These are phyloP conservation scores for Daldinia concentrica DNA, from an alignment of 495 filamentous ascomycete genomes.

Conservation along the genomic window DNA sequence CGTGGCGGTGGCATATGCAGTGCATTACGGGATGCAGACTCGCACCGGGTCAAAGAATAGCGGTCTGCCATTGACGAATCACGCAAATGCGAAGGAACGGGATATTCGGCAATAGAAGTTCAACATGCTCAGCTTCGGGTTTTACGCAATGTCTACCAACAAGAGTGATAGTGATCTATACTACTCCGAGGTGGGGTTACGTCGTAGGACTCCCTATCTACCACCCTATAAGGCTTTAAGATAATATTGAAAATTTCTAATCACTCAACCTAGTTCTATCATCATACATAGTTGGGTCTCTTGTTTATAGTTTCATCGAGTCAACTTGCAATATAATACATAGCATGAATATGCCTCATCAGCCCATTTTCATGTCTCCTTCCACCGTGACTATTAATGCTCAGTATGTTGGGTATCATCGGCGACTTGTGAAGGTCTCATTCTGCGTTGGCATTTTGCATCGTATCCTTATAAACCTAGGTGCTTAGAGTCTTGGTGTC, in stretches of 20 bases:
- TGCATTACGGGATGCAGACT: conserved; percentile 15
- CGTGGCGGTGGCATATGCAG: conserved; percentile 4
- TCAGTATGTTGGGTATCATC: not conserved
- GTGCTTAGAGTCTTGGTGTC: not conserved
- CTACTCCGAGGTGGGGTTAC: not conserved
- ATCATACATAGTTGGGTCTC: not conserved
- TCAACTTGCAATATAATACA: not conserved
- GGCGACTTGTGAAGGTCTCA: not conserved
- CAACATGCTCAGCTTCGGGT: not conserved
- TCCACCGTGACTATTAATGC: not conserved
- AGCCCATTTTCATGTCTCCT: not conserved
- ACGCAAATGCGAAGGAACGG: not conserved
- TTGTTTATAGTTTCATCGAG: not conserved
- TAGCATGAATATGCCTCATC: not conserved
- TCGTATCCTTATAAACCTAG: not conserved
- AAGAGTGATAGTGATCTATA: not conserved
- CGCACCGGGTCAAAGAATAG: conserved; percentile 5
- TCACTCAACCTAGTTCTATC: not conserved
- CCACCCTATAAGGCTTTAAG: not conserved
- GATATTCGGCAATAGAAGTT: not conserved
- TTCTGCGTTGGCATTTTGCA: not conserved
- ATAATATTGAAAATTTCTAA: not conserved
- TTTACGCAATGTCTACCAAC: not conserved
- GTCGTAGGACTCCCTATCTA: not conserved
- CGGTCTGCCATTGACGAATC: conserved; percentile 17